Conservation (phyloP, 441 rosid species). For the Lepidium campestre region DNA sequence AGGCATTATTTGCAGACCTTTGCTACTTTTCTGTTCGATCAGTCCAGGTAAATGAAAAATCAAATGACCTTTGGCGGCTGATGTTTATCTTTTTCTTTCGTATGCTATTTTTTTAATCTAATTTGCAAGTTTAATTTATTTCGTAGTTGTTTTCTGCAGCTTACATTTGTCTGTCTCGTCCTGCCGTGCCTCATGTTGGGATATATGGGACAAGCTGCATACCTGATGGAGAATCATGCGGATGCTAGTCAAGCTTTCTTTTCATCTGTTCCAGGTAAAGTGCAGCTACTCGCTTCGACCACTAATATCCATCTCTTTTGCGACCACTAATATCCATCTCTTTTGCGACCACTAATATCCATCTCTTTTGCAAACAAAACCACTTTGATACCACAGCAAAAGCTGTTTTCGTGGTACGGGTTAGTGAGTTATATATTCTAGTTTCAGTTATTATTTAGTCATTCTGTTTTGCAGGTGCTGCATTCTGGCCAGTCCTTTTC, state of each 20-base stretch:
- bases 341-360: not conserved
- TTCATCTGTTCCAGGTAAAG: slow-evolving; percentile 87
- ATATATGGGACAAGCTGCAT: slow-evolving; percentile 98
- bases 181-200: slow-evolving; percentile 95
- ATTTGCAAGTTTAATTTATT: slow-evolving; percentile 28
- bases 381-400: slow-evolving; percentile 5
- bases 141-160: slow-evolving; percentile 66
- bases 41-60: slow-evolving; percentile 63
- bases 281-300: slow-evolving; percentile 6
- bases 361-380: slow-evolving; percentile 1
- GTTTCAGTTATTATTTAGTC: slow-evolving; percentile 8
- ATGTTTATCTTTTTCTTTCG: not conserved
- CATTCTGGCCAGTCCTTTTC: slow-evolving; percentile 78
- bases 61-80: slow-evolving; percentile 12
- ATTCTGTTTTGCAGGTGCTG: slow-evolving; percentile 45
- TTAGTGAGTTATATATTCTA: not conserved
- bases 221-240: slow-evolving; percentile 60
- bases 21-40: slow-evolving; percentile 96
- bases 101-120: slow-evolving; percentile 1
- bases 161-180: slow-evolving; percentile 90
- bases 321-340: not conserved
- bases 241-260: slow-evolving; percentile 69
- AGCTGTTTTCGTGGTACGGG: not conserved
- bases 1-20: slow-evolving; percentile 99
- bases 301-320: slow-evolving; percentile 2